These are phyloP conservation scores for Curvularia eragrostidis DNA, from an alignment of 2,329 filamentous ascomycete species.

Conservation along the genomic window DNA sequence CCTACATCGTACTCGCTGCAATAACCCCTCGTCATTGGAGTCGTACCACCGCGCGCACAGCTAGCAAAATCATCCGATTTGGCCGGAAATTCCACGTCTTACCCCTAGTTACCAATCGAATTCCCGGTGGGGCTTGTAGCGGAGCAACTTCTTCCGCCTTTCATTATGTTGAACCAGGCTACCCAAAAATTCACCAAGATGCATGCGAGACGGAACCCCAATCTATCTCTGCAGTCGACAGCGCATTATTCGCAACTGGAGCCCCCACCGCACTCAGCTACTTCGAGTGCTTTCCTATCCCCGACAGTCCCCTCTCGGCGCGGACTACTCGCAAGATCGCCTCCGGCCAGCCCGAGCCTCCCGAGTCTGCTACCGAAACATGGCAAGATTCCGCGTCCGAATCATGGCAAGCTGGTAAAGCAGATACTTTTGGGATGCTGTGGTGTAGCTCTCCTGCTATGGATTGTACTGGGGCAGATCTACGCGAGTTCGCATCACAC, in stretches of 20 bases:
- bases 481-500: slow-evolving; percentile 31
- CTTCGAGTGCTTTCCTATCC: slow-evolving; percentile 47
- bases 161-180: slow-evolving; percentile 47
- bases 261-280: slow-evolving; percentile 39
- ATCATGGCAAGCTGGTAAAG: slow-evolving; percentile 62
- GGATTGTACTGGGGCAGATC: slow-evolving; percentile 53
- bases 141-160: slow-evolving; percentile 4
- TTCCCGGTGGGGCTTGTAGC: slow-evolving; percentile 1
- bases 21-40: slow-evolving; percentile 16
- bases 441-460: slow-evolving; percentile 57
- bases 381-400: slow-evolving; percentile 66
- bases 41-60: slow-evolving; percentile 21
- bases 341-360: slow-evolving; percentile 73
- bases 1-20: not conserved
- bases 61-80: slow-evolving; percentile 16
- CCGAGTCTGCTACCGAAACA: slow-evolving; percentile 71
- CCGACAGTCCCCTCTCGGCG: slow-evolving; percentile 50
- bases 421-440: slow-evolving; percentile 63
- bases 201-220: slow-evolving; percentile 57
- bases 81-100: slow-evolving; percentile 5
- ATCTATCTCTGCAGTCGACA: slow-evolving; percentile 54
- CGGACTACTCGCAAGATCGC: slow-evolving; percentile 71
- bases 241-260: slow-evolving; percentile 45
- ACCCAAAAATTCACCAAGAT: slow-evolving; percentile 49
- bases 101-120: slow-evolving; percentile 6